These are phyloP conservation scores for Mycena alexandri DNA, from an alignment of 768 basidiomycete species.

Conservation along the genomic window DNA sequence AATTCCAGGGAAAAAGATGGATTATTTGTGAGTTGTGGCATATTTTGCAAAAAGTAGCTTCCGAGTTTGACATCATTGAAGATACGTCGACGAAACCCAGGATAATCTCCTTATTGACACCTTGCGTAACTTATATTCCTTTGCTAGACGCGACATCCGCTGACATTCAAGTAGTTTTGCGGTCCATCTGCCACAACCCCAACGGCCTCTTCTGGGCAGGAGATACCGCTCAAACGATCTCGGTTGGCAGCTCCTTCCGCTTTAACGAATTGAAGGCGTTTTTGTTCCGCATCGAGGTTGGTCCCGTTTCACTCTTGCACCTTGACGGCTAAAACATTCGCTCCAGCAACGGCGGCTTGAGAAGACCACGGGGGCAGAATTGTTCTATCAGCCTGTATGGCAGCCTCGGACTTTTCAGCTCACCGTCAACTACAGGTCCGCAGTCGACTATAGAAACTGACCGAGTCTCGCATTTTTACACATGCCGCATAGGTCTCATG, in stretches of 20 bases:
- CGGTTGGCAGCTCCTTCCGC: slow-evolving; percentile 77
- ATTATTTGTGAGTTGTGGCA: slow-evolving; percentile 62
- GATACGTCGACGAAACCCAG: slow-evolving; percentile 82
- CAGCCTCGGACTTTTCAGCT: slow-evolving; percentile 64
- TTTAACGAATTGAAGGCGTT: slow-evolving; percentile 82
- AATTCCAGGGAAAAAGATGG: slow-evolving; percentile 58
- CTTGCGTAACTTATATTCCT: slow-evolving; percentile 54
- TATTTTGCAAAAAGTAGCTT: neutral
- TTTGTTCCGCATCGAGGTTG: slow-evolving; percentile 71
- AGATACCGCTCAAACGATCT: slow-evolving; percentile 85
- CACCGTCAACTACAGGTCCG: slow-evolving; percentile 74
- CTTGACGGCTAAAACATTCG: neutral
- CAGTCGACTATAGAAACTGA: too few species aligned
- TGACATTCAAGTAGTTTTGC: slow-evolving; percentile 59
- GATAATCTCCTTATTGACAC: slow-evolving; percentile 79
- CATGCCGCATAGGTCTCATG: slow-evolving; percentile 69
- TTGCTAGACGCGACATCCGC: neutral
- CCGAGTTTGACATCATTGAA: slow-evolving; percentile 40
- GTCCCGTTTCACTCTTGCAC: neutral
- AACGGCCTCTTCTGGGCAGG: slow-evolving; percentile 84
- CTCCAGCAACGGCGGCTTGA: slow-evolving; percentile 40
- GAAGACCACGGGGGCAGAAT: slow-evolving; percentile 19
- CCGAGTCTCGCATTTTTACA: too few species aligned
- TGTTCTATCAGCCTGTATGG: slow-evolving; percentile 41
- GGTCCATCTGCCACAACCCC: slow-evolving; percentile 71